Conservation (phyloP, 345 rosid genomes). For the Brassica nigra region DNA sequence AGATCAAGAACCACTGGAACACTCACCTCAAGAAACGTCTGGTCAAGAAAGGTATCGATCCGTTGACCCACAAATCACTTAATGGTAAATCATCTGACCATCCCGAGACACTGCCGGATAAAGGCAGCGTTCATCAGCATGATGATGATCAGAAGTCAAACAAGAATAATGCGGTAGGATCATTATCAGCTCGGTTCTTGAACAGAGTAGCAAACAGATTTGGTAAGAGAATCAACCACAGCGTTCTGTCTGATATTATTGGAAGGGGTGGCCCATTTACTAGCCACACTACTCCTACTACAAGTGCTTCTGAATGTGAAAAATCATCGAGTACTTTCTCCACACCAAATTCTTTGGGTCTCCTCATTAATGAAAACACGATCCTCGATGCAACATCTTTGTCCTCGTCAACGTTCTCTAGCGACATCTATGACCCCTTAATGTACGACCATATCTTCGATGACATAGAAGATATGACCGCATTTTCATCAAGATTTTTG, state of each 20-base stretch:
- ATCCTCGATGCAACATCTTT: constrained; percentile 14
- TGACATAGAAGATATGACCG: constrained; percentile 28
- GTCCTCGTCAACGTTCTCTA: constrained; percentile 29
- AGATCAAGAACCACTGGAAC: constrained; percentile 66
- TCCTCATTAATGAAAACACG: neutral
- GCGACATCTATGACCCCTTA: neutral
- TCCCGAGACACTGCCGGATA: neutral
- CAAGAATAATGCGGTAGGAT: neutral
- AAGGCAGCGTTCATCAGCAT: neutral
- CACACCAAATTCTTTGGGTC: constrained; percentile 18
- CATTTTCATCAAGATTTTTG: constrained; percentile 21
- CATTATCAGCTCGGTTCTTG: constrained; percentile 36
- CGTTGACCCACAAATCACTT: constrained; percentile 50
- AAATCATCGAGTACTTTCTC: constrained; percentile 28
- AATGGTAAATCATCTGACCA: constrained; percentile 21
- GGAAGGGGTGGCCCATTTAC: constrained; percentile 25
- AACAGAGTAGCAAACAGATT: constrained; percentile 42
- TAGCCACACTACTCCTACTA: constrained; percentile 14
- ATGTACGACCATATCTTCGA: constrained; percentile 4
- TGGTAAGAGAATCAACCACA: constrained; percentile 35
- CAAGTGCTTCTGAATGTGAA: constrained; percentile 20
- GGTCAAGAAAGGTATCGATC: constrained; percentile 48
- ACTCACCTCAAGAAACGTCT: constrained; percentile 55
- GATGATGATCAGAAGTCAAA: constrained; percentile 16
- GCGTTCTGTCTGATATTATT: constrained; percentile 35